Base-by-base conservation (phyloP, 2,329 filamentous ascomycete species). In the Claviceps purpurea region DNA sequence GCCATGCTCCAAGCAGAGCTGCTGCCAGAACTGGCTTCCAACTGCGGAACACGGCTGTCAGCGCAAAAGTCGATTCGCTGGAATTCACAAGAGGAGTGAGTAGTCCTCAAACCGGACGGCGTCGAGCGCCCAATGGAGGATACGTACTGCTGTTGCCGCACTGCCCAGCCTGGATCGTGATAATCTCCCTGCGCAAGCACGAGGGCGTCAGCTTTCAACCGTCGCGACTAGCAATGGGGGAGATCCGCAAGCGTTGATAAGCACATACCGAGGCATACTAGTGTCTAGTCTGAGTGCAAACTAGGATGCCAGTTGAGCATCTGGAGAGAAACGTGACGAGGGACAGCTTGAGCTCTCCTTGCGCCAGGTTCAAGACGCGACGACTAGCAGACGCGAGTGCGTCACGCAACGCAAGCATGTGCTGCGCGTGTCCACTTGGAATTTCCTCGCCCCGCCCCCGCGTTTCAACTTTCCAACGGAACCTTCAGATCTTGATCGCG, bases 11-110 rank as follows among this genome's bases (percentile, higher is more conserved):
- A 91, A 86, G 70, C 93, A 98, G 55, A 97, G 81, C 72, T 97
- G 93, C 69, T 97, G 91, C 93, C 93, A 98, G 73, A 98, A 98
- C 67, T 97, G 89, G 64, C 88, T 91, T 55, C 93, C 93, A 68
- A 97, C 89, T 95, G 30, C 2, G 47, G 16, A 16, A 14, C 16
- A 24, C 26, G 10, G 3, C 10, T 34, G 30, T 34, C 10, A 34
- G 30, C 30, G 3, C 10, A 34, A 10, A 34, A 34, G 10, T 34
- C 30, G 3, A 34, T 34, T 8, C 30, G 30, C 10, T 11, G 1
- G 10, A 11, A 1, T 11, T 11, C 10, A 3, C 3, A 34, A 11
- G 30, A 34, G 30, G 30, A 34, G 30, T 1, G 10, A 11, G 11
- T 1, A 34, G 30, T 34, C 10, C 10, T 34, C 10, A 11, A 3